phyloP scores from a whole-genome alignment of 305 asterid genomes.

The Fraxinus baroniana region DNA sequence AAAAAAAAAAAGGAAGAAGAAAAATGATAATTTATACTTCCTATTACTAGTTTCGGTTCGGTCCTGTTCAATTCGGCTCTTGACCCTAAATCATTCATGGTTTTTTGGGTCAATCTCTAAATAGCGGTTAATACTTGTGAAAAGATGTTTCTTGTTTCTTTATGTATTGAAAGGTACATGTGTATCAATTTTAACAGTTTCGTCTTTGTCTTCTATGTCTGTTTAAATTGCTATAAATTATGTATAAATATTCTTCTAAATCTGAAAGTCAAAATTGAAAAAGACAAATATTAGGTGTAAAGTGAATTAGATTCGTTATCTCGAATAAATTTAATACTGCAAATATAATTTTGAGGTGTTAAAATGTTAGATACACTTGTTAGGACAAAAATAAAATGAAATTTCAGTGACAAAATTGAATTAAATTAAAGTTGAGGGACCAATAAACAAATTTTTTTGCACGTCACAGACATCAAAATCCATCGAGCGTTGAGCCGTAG shows the following conservation, averaged over 20 bases:
- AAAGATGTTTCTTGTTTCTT: background rate
- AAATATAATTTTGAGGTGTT: background rate
- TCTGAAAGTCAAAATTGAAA: background rate
- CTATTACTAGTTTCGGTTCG: background rate
- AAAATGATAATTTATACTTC: background rate
- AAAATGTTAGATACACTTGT: background rate
- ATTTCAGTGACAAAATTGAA: background rate
- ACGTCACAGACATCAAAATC: background rate
- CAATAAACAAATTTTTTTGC: background rate
- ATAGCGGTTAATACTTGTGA: background rate
- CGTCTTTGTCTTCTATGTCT: background rate
- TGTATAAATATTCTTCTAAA: background rate
- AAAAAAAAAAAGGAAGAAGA: background rate
- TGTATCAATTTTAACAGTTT: background rate
- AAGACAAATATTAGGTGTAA: background rate
- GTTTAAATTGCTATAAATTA: background rate
- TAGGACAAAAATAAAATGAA: background rate
- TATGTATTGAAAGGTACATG: background rate
- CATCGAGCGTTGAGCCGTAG: slow-evolving; percentile 15
- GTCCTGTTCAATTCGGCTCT: background rate
- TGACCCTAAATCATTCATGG: background rate
- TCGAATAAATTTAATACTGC: background rate
- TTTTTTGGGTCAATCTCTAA: background rate
- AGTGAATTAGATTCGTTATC: background rate
- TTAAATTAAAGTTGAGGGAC: background rate